Evolutionary conservation across 371 early-diverging fungal genomes (phyloP), one percentile per base, ranked within the genome.

Genomic region (Apophysomyces sp.): DNA sequence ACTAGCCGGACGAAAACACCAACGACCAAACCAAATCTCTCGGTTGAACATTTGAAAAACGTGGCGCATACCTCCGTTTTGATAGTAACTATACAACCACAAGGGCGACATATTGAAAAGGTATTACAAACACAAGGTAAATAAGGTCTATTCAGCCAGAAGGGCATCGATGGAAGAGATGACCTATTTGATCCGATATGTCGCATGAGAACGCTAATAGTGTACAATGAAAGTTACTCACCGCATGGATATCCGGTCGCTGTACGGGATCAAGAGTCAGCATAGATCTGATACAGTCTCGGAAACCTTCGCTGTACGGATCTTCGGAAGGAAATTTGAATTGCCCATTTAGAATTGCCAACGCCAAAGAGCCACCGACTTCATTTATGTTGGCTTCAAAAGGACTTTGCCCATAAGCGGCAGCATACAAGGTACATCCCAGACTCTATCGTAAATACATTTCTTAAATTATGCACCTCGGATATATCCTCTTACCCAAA

Each of bases 371-470:
- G 0, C 90, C 90, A 49, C 90, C 90, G 36, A 87, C 83, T 37
- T 87, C 87, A 55, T 80, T 86, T 52, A 73, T 69, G 32, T 80
- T 86, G 8, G 83, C 78, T 59, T 90, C 92, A 55, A 90, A 92
- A 0, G 92, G 92, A 34, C 86, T 87, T 36, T 80, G 73, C 0
- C 86, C 86, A 66, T 84, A 90, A 0, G 90, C 89, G 61, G 89
- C 82, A 0, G 89, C 89, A 60, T 87, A 92, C 28, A 90, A 60
- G 13, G 86, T 78, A 69, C 90, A 90, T 6, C 92, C 92, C 13
- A 92, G 72, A 58, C 74, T 74, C 72, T 72, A 41, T 26, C 32
- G n/a, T 13, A 29, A 41, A 13, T 15, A 3, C 36, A 0, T 26
- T 52, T 39, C n/a, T n/a, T 5, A 21, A 13, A 15, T 15, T 13